A percentile compares a stretch with the other conserved stretches of the same genome.
phyloP scores from a whole-genome alignment of 495 filamentous ascomycete genomes.

The Immersiella caudata region DNA sequence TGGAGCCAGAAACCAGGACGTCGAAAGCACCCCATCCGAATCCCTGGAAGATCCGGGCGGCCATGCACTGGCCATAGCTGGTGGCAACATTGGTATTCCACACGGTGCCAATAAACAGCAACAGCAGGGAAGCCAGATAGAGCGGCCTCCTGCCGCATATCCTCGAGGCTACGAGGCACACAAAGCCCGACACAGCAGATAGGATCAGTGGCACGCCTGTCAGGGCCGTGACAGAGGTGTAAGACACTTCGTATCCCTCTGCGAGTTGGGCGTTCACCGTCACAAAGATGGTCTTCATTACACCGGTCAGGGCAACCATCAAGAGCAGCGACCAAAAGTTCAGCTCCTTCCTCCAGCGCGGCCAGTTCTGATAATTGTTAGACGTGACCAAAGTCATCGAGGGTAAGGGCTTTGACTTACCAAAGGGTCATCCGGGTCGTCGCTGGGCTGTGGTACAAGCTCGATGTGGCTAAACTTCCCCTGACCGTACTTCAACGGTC shows the following conservation, averaged over 20 bases:
- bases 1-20: slow-evolving; percentile 47
- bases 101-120: slow-evolving; percentile 49
- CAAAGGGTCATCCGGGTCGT: slow-evolving; percentile 52
- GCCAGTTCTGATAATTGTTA: slow-evolving; percentile 48
- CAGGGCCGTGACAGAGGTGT: slow-evolving; percentile 48
- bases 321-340: slow-evolving; percentile 47
- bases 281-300: slow-evolving; percentile 55
- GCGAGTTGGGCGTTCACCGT: slow-evolving; percentile 49
- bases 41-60: slow-evolving; percentile 52
- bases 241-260: slow-evolving; percentile 43
- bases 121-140: slow-evolving; percentile 43
- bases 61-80: slow-evolving; percentile 50
- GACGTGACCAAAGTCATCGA: not conserved
- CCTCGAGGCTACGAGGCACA: slow-evolving; percentile 42
- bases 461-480: slow-evolving; percentile 48
- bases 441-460: slow-evolving; percentile 53
- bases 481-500: slow-evolving; percentile 50
- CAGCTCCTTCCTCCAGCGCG: slow-evolving; percentile 51
- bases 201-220: slow-evolving; percentile 54
- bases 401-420: slow-evolving; percentile 30
- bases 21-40: slow-evolving; percentile 59
- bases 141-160: slow-evolving; percentile 53
- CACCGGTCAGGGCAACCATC: slow-evolving; percentile 44
- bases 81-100: slow-evolving; percentile 51
- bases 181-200: slow-evolving; percentile 47